Percentiles rank a stretch among this genome's conserved stretches.
These are phyloP conservation scores for Hemisphaericaspora xylofermentans DNA, from an alignment of 1,139 yeast genomes.

Conservation along the genomic window DNA sequence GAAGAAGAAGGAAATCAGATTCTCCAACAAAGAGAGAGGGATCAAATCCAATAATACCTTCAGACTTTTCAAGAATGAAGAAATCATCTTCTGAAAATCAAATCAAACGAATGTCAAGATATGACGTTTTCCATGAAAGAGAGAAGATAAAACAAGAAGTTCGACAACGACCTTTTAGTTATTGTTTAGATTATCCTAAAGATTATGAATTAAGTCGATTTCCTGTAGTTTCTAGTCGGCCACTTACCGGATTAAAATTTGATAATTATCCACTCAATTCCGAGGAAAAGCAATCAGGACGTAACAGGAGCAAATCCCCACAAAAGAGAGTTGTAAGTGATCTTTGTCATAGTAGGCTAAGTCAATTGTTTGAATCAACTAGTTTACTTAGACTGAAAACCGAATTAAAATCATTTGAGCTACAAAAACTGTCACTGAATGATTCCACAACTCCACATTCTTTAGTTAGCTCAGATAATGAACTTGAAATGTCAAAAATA, in stretches of 20 bases:
- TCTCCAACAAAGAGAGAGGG: not conserved
- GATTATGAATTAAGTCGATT: constrained; percentile 36
- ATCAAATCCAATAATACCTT: not conserved
- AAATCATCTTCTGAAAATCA: not conserved
- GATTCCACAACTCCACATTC: no score
- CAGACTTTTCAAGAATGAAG: not conserved
- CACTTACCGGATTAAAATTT: not conserved
- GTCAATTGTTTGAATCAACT: not conserved
- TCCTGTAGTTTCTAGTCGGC: constrained; percentile 7
- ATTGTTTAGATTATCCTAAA: constrained; percentile 32
- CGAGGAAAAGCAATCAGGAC: not conserved
- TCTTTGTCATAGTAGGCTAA: not conserved
- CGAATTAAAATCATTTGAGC: not conserved
- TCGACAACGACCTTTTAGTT: constrained; percentile 32
- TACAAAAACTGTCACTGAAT: no score
- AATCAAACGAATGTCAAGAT: not conserved
- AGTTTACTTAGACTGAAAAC: not conserved
- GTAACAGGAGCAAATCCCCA: not conserved
- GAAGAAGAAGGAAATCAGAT: not conserved
- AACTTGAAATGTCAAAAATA: no score
- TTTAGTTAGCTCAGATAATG: no score
- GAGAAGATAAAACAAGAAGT: constrained; percentile 15
- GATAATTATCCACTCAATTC: not conserved
- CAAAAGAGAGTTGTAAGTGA: not conserved
- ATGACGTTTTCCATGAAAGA: not conserved